Conservation (phyloP, 257 asterid genomes). For the Asclepias syriaca region DNA sequence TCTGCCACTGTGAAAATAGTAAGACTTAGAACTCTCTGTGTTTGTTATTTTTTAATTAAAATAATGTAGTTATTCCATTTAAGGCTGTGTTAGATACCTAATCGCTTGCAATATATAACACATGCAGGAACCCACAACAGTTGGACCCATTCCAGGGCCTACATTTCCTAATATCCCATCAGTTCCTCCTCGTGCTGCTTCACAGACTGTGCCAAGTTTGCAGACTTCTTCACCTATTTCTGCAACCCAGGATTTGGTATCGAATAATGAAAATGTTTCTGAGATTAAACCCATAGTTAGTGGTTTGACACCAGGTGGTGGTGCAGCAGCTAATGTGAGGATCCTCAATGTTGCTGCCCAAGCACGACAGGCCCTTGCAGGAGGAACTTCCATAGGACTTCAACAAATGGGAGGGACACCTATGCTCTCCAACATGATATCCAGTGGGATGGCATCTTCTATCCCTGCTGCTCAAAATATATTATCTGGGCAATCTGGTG, state of each 20-base stretch:
- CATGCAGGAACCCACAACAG: conserved; percentile 77
- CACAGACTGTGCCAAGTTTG: conserved; percentile 59
- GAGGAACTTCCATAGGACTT: conserved; percentile 67
- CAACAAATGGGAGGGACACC: conserved; percentile 71
- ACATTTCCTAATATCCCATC: conserved; percentile 62
- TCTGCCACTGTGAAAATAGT: conserved; percentile 90
- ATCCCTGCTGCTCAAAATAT: conserved; percentile 64
- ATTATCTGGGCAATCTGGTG: conserved; percentile 58
- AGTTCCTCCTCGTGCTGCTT: conserved; percentile 69
- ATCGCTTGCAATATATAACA: conserved; percentile 17
- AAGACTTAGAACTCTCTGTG: conserved; percentile 24
- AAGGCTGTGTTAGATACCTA: conserved; percentile 4
- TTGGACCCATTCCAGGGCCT: conserved; percentile 56
- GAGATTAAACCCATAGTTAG: conserved; percentile 69
- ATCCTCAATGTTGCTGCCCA: conserved; percentile 84
- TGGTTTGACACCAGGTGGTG: conserved; percentile 50
- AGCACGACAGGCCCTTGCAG: conserved; percentile 77
- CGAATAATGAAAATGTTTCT: conserved; percentile 49
- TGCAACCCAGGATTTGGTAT: conserved; percentile 56
- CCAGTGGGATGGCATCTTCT: conserved; percentile 79
- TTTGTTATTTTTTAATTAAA: conserved; percentile 3
- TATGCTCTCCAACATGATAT: conserved; percentile 79
- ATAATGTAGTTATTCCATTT: conserved; percentile 3
- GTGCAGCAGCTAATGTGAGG: conserved; percentile 81
- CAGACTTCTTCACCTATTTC: conserved; percentile 87